Evolutionary conservation across 495 filamentous ascomycete genomes (phyloP).

Genomic region (Hyaloscypha variabilis): DNA sequence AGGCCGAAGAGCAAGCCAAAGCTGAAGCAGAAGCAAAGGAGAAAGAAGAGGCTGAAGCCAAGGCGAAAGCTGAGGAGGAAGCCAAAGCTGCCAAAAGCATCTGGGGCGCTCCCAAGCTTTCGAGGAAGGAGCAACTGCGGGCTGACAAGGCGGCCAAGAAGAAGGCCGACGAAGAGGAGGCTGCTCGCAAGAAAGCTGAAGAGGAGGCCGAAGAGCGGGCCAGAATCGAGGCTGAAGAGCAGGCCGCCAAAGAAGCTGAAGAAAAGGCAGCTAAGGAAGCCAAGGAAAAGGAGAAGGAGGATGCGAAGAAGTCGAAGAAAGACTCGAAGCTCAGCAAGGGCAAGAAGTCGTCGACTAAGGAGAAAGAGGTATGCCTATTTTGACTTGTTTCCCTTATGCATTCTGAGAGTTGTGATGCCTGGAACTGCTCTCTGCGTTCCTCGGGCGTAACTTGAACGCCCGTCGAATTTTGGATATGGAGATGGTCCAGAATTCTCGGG

Average conservation of each 20-base stretch:
- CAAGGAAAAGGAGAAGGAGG: conserved; percentile 24
- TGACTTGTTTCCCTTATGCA: neutral
- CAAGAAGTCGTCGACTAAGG: conserved; percentile 14
- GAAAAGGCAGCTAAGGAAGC: conserved; percentile 24
- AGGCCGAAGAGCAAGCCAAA: conserved; percentile 23
- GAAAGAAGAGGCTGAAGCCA: conserved; percentile 6
- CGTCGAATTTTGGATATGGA: too few species aligned
- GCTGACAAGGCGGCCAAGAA: conserved; percentile 30
- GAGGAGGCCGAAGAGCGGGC: conserved; percentile 15
- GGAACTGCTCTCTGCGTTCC: neutral
- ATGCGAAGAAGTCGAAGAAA: conserved; percentile 28
- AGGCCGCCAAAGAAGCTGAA: conserved; percentile 29
- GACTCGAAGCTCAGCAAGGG: conserved; percentile 25
- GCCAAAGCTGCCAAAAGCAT: conserved; percentile 18
- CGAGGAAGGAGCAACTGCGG: conserved; percentile 36
- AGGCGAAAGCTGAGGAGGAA: conserved; percentile 20
- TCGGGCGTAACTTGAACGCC: too few species aligned
- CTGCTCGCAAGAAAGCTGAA: conserved; percentile 19
- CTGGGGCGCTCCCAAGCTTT: conserved; percentile 39
- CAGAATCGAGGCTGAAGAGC: conserved; percentile 21
- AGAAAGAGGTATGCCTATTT: neutral
- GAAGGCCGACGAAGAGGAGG: conserved; percentile 28
- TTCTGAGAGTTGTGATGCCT: neutral
- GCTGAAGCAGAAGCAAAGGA: conserved; percentile 22
- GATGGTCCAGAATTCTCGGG: too few species aligned